These are phyloP conservation scores for Colletotrichum aenigma DNA, from an alignment of 2,329 filamentous ascomycete genomes.

Conservation along the genomic window DNA sequence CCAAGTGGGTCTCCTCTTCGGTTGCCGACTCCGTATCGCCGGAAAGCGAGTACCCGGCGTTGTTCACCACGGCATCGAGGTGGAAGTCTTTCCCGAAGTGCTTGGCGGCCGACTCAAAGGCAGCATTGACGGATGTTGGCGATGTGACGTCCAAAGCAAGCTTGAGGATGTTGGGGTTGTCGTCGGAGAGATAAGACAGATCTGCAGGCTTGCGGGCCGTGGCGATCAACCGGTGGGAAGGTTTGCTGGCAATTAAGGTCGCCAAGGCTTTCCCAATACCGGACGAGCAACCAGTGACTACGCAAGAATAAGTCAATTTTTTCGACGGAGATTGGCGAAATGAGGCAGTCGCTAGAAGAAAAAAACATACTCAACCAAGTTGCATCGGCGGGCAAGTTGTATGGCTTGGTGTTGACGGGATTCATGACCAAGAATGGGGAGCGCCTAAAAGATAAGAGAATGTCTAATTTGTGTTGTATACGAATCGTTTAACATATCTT, in stretches of 20 bases:
- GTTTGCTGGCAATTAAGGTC: constrained; percentile 37
- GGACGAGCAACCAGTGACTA: constrained; percentile 54
- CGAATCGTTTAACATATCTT: background rate
- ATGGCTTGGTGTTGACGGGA: constrained; percentile 32
- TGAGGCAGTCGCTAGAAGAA: no score
- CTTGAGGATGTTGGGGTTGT: constrained; percentile 43
- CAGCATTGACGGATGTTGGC: constrained; percentile 33
- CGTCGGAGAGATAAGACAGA: constrained; percentile 44
- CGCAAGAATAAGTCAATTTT: background rate
- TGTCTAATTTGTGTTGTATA: background rate
- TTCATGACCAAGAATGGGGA: constrained; percentile 25
- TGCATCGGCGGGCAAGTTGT: constrained; percentile 37
- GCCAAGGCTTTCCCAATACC: constrained; percentile 50
- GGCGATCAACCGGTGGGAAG: constrained; percentile 46
- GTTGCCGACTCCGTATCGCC: constrained; percentile 32
- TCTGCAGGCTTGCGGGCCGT: constrained; percentile 48
- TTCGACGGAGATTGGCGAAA: background rate
- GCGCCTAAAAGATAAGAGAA: background rate
- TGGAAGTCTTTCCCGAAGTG: constrained; percentile 33
- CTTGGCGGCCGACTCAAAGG: constrained; percentile 33
- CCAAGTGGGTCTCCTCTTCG: constrained; percentile 24
- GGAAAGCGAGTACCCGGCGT: constrained; percentile 31
- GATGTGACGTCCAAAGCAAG: constrained; percentile 53
- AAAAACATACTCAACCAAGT: constrained; percentile 40
- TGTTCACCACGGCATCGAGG: constrained; percentile 37